Base-by-base conservation (phyloP, 2,329 filamentous ascomycete genomes). In the Lasiodiplodia theobromae region DNA sequence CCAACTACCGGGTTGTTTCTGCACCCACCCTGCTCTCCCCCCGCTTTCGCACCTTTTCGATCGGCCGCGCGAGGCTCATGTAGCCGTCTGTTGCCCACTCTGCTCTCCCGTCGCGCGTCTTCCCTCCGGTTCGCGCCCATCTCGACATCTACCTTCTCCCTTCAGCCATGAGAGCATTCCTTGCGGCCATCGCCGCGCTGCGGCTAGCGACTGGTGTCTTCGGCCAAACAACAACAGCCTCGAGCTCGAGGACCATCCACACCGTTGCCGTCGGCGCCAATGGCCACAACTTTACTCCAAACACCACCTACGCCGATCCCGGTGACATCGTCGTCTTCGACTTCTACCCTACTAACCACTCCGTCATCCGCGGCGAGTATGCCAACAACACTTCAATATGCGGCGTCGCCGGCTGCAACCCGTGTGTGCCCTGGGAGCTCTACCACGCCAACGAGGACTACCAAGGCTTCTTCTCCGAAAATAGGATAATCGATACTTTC, bases 321-420 rank as follows among this genome's bases (percentile, higher is more conserved):
- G 81, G 80, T 21, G 81, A 83, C 68, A 78, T 71, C 4, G 69
- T 81, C 6, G 68, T 71, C 31, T 81, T 80, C 69, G 69, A 75
- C 54, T 83, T 83, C 73, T 82, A 76, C 52, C 77, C 80, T 4
- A 74, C 76, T 16, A 81, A 82, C 65, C 82, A 84, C 68, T 82
- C 80, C 0, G 81, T 84, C 4, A 78, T 80, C 31, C 74, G 79
- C 40, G 78, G 81, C 5, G 79, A 79, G 40, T 83, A 77, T 68
- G 71, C 69, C 31, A 74, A 71, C 28, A 37, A 25, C 21, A 47
- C 44, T 21, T 18, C 38, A 5, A 38, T 40, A 21, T 70, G 69
- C 37, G 52, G 60, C 23, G 51, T 11, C 18, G 38, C 38, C 7
- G 68, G 60, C 23, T 73, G 74, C 38, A 75, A 73, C 66, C 78